Evolutionary conservation across 257 asterid species (phyloP), one percentile per base, ranked within the genome.

Genomic region (Solanum boliviense): DNA sequence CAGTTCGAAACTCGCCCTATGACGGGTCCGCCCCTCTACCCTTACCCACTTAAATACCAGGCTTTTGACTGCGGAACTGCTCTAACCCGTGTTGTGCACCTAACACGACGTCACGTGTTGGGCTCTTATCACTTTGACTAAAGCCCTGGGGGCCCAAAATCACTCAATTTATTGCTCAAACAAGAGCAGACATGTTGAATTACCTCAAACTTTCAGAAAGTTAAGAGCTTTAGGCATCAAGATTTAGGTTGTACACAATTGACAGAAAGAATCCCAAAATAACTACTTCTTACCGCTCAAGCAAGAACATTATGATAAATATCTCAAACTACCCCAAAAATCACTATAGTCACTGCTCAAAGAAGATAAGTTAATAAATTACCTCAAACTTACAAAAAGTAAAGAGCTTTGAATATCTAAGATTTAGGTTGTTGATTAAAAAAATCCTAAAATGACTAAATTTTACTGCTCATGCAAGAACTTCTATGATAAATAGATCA

Each of bases 361-460:
- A 29, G 52, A 68, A 68, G 74, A 68, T n/a, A 68, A 67, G 34
- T 13, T 29, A 18, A 70, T 56, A 29, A 84, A 86, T 60, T 88
- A 93, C 95, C 93, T 92, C 87, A 94, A 89, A 85, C 83, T 89
- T 25, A 82, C 91, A 13, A 92, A 89, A 7, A 92, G 88, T 35
- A 73, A 88, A 62, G 91, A 90, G 23, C 89, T 89, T 78, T 83
- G 91, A 38, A 89, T 34, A 25, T 72, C 31, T 72, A 83, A 89
- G 73, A 16, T 89, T 85, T 84, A 48, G 88, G 39, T 18, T 75
- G 84, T 21, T 71, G 0, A 90, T 84, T 48, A 85, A 56, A 16
- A 52, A 56, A 56, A 6, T 56, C 65, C 65, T 18, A 56, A 18
- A 74, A 36, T 74, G 20, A 74, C 83, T 35, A 72, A 72, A 68